Evolutionary conservation across 768 basidiomycete species (phyloP), one percentile per base, ranked within the genome.

Genomic region (Trametes villosa): DNA sequence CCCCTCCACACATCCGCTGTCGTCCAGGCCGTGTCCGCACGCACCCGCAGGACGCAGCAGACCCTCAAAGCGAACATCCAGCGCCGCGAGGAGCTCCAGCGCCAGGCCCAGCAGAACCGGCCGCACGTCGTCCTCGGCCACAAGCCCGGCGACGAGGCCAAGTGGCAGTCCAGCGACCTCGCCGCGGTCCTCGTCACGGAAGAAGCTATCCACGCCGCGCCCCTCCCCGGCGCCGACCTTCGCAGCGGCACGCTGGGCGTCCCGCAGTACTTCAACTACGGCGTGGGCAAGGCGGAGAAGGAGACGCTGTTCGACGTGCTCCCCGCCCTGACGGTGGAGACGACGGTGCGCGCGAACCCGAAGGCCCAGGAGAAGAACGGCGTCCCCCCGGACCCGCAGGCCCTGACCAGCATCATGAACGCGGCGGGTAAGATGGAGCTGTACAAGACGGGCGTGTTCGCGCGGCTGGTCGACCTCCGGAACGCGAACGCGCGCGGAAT

Each of bases 401-500:
- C n/a, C 30, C 46, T 51, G n/a, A 53, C n/a, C 15, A 9, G 45
- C 33, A 22, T 38, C 57, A 29, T 44, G 29, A 50, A 29, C 22
- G 58, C 65, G 55, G 65, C 67, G 17, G 46, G 49, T 18, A 44
- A 57, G 38, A 64, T 66, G 50, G 70, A 85, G 66, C 48, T 78
- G 30, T 59, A 61, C 57, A 88, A 87, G 68, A 78, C 81, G 6
- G 81, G 77, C 61, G 70, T 75, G 67, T 81, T 97, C 57, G 86
- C 89, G 42, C 81, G 82, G 65, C 74, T 94, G 30, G 75, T 94
- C 22, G 94, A 97, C 76, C 75, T 98, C 67, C 79, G 88, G 63
- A 98, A 98, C 69, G 90, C 96, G 18, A 92, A 90, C 66, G 91
- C 93, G 29, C 79, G 76, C 30, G 94, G 93, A n/a, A 86, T 98